Conservation (phyloP, 176 grass and related monocot species). For the Echinochloa phyllopogon region DNA sequence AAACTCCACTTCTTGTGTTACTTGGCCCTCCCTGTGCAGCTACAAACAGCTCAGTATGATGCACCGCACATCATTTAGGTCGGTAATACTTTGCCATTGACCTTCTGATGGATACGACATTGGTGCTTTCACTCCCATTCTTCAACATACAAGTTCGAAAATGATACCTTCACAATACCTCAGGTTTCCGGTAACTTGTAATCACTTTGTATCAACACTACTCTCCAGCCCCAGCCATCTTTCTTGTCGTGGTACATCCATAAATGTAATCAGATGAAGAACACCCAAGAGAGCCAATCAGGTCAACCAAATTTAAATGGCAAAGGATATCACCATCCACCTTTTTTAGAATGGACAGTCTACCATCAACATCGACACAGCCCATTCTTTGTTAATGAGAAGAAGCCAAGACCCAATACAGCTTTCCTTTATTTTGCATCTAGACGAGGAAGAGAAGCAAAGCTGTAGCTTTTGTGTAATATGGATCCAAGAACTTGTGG, state of each 20-base stretch:
- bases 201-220: neutral
- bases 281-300: neutral
- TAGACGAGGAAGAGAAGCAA: neutral
- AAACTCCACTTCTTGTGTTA: neutral
- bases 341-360: neutral
- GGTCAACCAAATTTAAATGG: slow-evolving; percentile 9
- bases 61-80: neutral
- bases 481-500: neutral
- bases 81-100: neutral
- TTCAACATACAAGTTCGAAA: neutral
- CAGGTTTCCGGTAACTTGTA: neutral
- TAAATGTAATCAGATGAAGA: neutral
- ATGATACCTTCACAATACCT: neutral
- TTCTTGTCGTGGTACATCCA: neutral
- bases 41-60: neutral
- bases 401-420: neutral
- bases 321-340: neutral
- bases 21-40: neutral
- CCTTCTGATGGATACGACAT: neutral
- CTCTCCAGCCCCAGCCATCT: neutral
- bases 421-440: neutral
- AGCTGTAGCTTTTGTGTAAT: neutral
- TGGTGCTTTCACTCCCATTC: neutral
- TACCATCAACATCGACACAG: neutral
- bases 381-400: neutral